Conservation (phyloP, 2,329 filamentous ascomycete species). For the Taxawa tesnikishii region DNA sequence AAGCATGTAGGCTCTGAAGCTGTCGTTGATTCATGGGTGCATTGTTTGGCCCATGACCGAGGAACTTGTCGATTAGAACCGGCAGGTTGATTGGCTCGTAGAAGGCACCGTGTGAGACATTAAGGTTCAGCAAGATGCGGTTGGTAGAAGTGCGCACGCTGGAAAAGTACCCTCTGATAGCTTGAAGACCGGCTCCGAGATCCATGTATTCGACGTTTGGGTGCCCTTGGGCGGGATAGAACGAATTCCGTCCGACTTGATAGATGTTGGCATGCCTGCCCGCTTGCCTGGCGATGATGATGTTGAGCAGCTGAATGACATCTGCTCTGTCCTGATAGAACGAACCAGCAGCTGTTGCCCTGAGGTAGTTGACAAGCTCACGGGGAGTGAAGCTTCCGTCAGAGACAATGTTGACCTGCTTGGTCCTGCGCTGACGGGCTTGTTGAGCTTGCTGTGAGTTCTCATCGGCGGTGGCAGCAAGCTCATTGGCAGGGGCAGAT, state of each 20-base stretch:
- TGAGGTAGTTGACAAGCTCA: constrained; percentile 34
- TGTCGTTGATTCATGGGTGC: constrained; percentile 4
- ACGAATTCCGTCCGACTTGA: constrained; percentile 41
- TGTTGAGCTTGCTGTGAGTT: constrained; percentile 13
- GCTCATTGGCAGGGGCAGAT: no score
- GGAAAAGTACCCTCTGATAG: constrained; percentile 49
- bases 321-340: constrained; percentile 34
- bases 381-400: constrained; percentile 22
- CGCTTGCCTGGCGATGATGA: constrained; percentile 39
- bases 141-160: constrained; percentile 47
- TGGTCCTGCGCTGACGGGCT: constrained; percentile 19
- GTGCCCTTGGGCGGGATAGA: constrained; percentile 30
- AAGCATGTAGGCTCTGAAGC: constrained; percentile 14
- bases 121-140: constrained; percentile 49
- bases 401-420: constrained; percentile 22
- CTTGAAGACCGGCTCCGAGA: constrained; percentile 41
- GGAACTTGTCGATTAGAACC: constrained; percentile 22
- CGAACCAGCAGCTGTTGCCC: constrained; percentile 20
- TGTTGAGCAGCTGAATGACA: constrained; percentile 45
- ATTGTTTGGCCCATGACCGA: constrained; percentile 10
- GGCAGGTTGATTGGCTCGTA: constrained; percentile 29
- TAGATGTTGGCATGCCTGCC: constrained; percentile 28
- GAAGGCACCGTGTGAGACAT: constrained; percentile 48
- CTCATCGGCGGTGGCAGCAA: constrained; percentile 3
- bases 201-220: constrained; percentile 20